Evolutionary conservation across 1,284 basidiomycete genomes (phyloP).

Genomic region (Microbotryum lychnidis-dioicae): DNA sequence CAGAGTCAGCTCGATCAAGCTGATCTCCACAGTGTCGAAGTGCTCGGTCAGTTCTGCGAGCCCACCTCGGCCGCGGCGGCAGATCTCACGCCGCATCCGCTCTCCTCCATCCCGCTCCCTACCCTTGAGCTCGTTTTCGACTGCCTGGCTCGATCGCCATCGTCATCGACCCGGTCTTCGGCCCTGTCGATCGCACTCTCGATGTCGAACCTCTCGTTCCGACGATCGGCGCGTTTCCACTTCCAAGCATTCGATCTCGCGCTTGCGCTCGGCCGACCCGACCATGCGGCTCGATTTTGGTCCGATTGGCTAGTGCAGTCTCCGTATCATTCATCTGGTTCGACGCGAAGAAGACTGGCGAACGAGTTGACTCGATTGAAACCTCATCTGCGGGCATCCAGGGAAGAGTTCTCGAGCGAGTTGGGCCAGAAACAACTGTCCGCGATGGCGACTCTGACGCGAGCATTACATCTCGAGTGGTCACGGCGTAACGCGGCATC

Average conservation of each 20-base stretch:
- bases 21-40: background rate
- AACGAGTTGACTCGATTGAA: too few relatives aligned
- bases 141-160: conserved; percentile 1
- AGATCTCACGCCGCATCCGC: conserved; percentile 2
- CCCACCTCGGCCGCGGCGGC: background rate
- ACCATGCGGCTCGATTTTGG: conserved; percentile 21
- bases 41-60: background rate
- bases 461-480: conserved; percentile 11
- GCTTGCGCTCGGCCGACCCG: background rate
- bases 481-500: background rate
- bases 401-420: background rate
- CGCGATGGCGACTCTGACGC: conserved; percentile 11
- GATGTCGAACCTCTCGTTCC: conserved; percentile 4
- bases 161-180: background rate
- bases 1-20: too few relatives aligned
- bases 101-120: conserved; percentile 14
- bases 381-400: background rate
- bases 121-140: conserved; percentile 17
- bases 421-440: background rate
- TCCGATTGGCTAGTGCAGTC: conserved; percentile 8
- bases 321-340: background rate
- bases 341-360: background rate
- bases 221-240: background rate
- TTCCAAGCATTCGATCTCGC: conserved; percentile 6
- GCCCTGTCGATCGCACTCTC: conserved; percentile 12